These are phyloP conservation scores for Amesomyces nigricolor DNA, from an alignment of 2,329 filamentous ascomycete genomes.

Conservation along the genomic window DNA sequence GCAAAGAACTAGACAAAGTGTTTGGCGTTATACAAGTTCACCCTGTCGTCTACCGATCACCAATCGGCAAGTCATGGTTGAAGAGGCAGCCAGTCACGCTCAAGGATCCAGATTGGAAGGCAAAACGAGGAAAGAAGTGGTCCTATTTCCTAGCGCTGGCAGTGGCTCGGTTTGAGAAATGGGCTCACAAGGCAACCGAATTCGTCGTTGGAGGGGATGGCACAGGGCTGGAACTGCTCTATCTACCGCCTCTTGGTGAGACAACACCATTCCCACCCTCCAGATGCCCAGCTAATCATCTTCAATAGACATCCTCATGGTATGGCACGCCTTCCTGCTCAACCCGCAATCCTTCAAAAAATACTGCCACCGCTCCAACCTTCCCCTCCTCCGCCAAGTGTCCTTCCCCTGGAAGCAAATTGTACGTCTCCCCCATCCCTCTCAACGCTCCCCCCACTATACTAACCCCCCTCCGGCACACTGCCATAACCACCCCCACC, in stretches of 20 bases:
- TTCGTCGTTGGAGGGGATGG: background rate
- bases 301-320: conserved; percentile 13
- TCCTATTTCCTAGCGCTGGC: conserved; percentile 9
- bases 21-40: conserved; percentile 4
- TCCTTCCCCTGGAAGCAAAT: conserved; percentile 10
- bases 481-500: background rate
- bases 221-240: background rate
- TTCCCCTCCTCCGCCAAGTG: background rate
- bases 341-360: conserved; percentile 12
- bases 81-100: conserved; percentile 3
- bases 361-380: background rate
- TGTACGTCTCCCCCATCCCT: background rate
- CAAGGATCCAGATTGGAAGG: background rate
- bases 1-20: conserved; percentile 3
- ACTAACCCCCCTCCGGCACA: background rate
- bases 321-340: conserved; percentile 19
- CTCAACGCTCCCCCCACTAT: background rate
- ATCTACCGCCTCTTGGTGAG: background rate
- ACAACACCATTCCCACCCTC: background rate
- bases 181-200: background rate
- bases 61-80: background rate
- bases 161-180: conserved; percentile 10
- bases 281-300: background rate
- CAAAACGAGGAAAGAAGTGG: conserved; percentile 10
- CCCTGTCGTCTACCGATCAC: background rate